phyloP scores from a whole-genome alignment of 2,329 filamentous ascomycete genomes.

The Colletotrichum sp. region DNA sequence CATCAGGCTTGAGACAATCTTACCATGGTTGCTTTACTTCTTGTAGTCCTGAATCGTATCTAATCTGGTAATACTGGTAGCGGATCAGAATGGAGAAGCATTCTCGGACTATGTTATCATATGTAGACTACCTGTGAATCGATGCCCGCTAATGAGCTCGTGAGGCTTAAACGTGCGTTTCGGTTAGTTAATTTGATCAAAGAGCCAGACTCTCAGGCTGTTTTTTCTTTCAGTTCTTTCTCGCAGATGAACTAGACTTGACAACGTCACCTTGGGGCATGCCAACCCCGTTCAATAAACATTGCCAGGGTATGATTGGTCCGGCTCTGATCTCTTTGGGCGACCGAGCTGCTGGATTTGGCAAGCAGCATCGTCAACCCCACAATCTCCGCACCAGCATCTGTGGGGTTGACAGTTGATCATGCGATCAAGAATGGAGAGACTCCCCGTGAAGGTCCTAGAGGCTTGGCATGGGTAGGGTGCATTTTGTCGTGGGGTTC shows the following conservation, averaged over 20 bases:
- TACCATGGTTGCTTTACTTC: neutral
- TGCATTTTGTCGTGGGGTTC: neutral
- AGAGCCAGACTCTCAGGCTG: neutral
- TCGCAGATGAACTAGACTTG: neutral
- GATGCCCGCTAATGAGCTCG: neutral
- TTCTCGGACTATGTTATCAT: neutral
- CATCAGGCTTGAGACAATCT: neutral
- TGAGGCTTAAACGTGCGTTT: neutral
- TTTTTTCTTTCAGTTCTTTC: rapidly evolving
- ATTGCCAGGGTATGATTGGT: neutral
- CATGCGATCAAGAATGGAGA: neutral
- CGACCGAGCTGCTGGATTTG: neutral
- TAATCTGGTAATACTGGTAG: neutral
- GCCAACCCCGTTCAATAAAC: neutral
- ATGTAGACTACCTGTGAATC: neutral
- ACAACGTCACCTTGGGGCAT: neutral
- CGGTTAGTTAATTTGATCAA: neutral
- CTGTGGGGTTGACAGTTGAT: neutral
- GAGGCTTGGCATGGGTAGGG: neutral
- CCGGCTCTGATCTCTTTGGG: neutral
- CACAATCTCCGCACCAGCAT: neutral
- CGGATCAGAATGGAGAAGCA: neutral
- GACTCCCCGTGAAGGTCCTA: neutral
- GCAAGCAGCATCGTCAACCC: neutral
- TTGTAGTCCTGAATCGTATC: neutral